Base-by-base conservation (phyloP, 805 yeast species). In the Sugiyamaella qingdaonensis region DNA sequence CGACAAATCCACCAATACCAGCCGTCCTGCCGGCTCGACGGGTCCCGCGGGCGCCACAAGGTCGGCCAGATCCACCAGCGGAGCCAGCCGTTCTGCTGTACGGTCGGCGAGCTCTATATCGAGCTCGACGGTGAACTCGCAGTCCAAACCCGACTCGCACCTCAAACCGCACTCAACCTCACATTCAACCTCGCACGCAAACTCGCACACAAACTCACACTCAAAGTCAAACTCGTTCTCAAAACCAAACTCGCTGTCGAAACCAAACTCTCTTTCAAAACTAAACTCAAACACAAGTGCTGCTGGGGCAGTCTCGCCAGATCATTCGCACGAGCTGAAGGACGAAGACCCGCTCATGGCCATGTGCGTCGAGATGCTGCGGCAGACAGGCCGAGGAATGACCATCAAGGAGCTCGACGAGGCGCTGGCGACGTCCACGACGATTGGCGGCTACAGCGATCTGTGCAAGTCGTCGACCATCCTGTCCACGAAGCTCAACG, bases 401-500 rank as follows among this genome's bases (percentile, higher is more conserved):
- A 64, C 69, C 10, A 65, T 65, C 39, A 63, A 61, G 45, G 68
- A 66, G 36, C 54, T 66, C 31, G 64, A 63, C 34, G 47, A 51
- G 5, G 61, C 58, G 3, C 14, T 51, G 29, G 21, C 42, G 19
- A 19, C 27, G 42, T 45, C 49, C 9, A 24, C 44, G 16, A 60
- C 54, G 31, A 54, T 51, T n/a, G 36, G 34, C 33, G 54, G 37
- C 19, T 52, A 55, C 3, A 54, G 49, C 3, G 56, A 57, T 19
- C 47, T 61, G 35, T 64, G 64, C 36, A 57, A 64, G 45, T 60
- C 69, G n/a, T 64, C 68, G 7, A 61, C 68, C 4, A 59, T 65
- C 19, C 58, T 67, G 32, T 65, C 69, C 19, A 65, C 70, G 2
- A 66, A 66, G 50, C 60, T 67, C 21, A 67, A 66, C 51, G 62